A percentile compares a stretch with the other conserved stretches of the same genome.
Conservation (phyloP, 768 basidiomycete species). For the Tulasnella sp. region DNA sequence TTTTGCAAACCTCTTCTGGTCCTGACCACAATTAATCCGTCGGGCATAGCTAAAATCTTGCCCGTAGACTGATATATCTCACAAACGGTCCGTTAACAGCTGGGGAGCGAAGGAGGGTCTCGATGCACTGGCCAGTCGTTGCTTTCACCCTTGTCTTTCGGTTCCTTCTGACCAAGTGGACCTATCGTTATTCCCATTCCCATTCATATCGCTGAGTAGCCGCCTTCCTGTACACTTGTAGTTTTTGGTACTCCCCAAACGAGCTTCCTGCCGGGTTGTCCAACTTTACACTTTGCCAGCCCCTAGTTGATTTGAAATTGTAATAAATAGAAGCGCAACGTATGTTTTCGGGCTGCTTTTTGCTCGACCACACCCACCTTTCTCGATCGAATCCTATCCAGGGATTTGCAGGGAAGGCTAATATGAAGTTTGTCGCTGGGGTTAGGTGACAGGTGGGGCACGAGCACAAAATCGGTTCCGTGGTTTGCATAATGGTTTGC, state of each 20-base stretch:
- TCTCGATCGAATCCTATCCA: too few species aligned
- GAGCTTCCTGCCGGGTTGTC: neutral
- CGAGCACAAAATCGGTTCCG: neutral
- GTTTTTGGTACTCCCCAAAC: neutral
- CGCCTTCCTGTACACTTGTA: neutral
- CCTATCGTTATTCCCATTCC: neutral
- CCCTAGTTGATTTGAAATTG: neutral
- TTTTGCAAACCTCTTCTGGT: too few species aligned
- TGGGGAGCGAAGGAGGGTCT: too few species aligned
- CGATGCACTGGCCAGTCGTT: too few species aligned
- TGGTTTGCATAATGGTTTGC: too few species aligned
- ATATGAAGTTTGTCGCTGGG: neutral
- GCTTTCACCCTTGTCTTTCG: neutral
- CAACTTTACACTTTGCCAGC: neutral
- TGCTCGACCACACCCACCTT: neutral
- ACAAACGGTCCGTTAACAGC: too few species aligned
- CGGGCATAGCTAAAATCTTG: too few species aligned
- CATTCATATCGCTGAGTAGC: neutral
- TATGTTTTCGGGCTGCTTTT: too few species aligned
- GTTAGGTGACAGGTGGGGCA: neutral
- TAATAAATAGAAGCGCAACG: neutral
- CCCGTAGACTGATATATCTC: too few species aligned
- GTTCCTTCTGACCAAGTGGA: neutral
- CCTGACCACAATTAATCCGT: too few species aligned
- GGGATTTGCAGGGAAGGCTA: neutral